These are phyloP conservation scores for Ormosia emarginata DNA, from an alignment of 306 rosid genomes.

Conservation along the genomic window DNA sequence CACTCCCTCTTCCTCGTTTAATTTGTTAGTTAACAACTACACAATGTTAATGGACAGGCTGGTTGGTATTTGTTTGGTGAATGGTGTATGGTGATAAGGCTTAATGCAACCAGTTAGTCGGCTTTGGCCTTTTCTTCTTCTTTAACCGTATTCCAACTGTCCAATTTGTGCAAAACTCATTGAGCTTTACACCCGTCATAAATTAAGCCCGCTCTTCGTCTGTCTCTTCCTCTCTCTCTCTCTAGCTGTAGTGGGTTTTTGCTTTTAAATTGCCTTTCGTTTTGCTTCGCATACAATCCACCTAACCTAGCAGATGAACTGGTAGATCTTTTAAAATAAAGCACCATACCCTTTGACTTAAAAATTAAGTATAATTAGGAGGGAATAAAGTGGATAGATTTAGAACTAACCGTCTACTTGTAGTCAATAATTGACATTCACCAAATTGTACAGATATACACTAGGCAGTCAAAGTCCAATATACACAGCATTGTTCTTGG, in stretches of 20 bases:
- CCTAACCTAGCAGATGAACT: not conserved
- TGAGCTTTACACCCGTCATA: conserved; percentile 8
- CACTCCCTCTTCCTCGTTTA: not conserved
- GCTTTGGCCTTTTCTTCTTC: conserved; percentile 19
- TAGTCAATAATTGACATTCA: conserved; percentile 27
- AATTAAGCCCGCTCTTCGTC: not conserved
- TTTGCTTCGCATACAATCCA: conserved; percentile 38
- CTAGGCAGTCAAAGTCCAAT: not conserved
- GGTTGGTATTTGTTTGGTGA: not conserved
- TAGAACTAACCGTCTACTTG: not conserved
- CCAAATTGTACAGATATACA: not conserved
- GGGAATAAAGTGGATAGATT: not conserved
- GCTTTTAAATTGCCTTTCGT: conserved; percentile 14
- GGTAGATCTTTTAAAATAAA: conserved; percentile 14
- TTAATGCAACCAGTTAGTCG: conserved; percentile 26
- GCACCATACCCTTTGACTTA: conserved; percentile 13
- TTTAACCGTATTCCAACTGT: conserved; percentile 29
- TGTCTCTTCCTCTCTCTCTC: not conserved
- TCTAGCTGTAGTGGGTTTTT: not conserved
- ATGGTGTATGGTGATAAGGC: not conserved
- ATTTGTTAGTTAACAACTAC: conserved; percentile 23
- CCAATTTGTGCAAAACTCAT: not conserved
- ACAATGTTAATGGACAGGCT: conserved; percentile 19
- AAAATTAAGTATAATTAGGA: conserved; percentile 19
- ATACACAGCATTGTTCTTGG: not conserved